Evolutionary conservation across 2,329 filamentous ascomycete species (phyloP).

Genomic region (Microcyclospora pomicola): DNA sequence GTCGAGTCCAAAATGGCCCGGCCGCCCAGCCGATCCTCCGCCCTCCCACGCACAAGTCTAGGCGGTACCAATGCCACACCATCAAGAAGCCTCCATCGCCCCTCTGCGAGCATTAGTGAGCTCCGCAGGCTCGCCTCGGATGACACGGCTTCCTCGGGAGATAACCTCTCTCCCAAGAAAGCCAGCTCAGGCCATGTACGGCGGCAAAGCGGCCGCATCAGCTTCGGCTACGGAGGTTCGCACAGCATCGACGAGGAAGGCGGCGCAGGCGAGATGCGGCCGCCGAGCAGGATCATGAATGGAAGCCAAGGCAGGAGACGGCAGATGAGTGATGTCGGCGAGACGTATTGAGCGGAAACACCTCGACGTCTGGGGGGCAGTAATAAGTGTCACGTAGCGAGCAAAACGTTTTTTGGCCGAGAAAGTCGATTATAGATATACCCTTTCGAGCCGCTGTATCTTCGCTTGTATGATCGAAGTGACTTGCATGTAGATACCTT

Average conservation of each 20-base stretch:
- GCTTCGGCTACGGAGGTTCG: no score
- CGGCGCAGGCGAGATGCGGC: not conserved
- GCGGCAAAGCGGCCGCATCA: no score
- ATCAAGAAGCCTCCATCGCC: slow-evolving; percentile 11
- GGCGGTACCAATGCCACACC: slow-evolving; percentile 39
- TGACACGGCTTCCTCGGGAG: slow-evolving; percentile 8
- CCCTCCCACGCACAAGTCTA: slow-evolving; percentile 51
- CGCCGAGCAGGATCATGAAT: slow-evolving; percentile 23
- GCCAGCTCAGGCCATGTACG: no score
- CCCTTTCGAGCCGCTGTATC: no score
- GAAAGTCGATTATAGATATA: no score
- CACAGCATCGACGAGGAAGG: not conserved
- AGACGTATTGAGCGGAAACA: slow-evolving; percentile 17
- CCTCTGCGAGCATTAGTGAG: slow-evolving; percentile 18
- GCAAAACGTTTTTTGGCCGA: no score
- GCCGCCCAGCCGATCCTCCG: not conserved
- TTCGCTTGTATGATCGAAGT: no score
- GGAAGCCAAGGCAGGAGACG: slow-evolving; percentile 24
- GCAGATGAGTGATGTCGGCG: slow-evolving; percentile 20
- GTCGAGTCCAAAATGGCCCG: slow-evolving; percentile 30
- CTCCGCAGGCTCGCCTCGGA: slow-evolving; percentile 22
- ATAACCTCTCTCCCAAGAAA: no score
- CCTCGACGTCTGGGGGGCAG: no score
- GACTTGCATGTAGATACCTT: no score
- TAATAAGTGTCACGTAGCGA: no score